phyloP scores from a whole-genome alignment of 148 eudicot species.

The Chenopodium suecicum region DNA sequence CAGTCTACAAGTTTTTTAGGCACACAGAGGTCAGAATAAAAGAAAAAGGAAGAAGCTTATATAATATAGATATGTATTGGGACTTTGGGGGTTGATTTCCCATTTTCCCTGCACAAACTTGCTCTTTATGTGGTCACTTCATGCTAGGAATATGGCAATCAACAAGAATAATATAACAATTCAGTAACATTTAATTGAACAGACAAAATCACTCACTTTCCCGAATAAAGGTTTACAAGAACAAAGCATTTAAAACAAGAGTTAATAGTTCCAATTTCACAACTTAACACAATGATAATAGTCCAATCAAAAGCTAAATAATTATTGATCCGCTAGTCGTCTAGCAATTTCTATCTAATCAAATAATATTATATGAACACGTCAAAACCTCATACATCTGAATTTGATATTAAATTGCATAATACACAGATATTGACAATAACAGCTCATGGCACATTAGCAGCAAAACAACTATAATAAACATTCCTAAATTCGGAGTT shows the following conservation, averaged over 20 bases:
- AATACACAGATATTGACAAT: too few species aligned
- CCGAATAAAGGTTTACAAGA: not conserved
- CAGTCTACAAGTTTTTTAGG: slow-evolving; percentile 48
- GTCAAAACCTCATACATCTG: slow-evolving; percentile 45
- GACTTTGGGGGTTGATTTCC: too few species aligned
- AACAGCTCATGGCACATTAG: too few species aligned
- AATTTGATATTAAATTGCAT: too few species aligned
- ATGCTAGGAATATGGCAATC: not conserved
- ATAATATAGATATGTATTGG: too few species aligned
- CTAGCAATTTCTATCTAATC: not conserved
- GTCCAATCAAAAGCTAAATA: not conserved
- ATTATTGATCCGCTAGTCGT: not conserved
- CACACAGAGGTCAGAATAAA: not conserved
- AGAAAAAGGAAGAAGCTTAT: too few species aligned
- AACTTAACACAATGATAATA: not conserved
- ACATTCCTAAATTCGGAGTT: too few species aligned
- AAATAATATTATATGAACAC: not conserved
- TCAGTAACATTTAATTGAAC: not conserved
- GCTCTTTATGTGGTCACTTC: too few species aligned
- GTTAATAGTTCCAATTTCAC: not conserved
- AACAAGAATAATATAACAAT: not conserved
- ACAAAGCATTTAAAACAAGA: not conserved
- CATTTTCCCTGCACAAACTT: too few species aligned
- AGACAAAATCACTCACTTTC: not conserved
- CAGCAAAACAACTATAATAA: too few species aligned